phyloP scores from a whole-genome alignment of 2,329 filamentous ascomycete genomes.

The Didymella pomorum region DNA sequence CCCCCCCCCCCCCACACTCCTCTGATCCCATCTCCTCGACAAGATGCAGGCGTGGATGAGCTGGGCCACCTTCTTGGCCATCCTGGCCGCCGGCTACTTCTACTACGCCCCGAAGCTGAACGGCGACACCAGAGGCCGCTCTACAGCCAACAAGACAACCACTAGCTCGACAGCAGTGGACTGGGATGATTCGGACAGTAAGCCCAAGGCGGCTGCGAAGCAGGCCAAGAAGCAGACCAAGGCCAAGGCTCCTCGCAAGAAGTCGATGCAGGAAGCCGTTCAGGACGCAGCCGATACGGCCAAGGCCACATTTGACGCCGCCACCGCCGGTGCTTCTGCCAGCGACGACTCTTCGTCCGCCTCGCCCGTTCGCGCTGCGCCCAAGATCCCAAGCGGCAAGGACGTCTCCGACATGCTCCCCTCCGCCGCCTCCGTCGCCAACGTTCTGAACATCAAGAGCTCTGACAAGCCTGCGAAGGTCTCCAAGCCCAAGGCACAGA shows the following conservation, averaged over 20 bases:
- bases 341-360: constrained; percentile 75
- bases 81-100: constrained; percentile 38
- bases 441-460: constrained; percentile 80
- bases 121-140: constrained; percentile 38
- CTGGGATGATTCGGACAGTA: constrained; percentile 41
- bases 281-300: constrained; percentile 47
- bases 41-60: constrained; percentile 47
- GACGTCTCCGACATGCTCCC: constrained; percentile 95
- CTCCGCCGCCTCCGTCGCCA: constrained; percentile 70
- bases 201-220: constrained; percentile 38
- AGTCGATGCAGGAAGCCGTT: constrained; percentile 46
- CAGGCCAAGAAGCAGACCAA: constrained; percentile 37
- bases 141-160: constrained; percentile 35
- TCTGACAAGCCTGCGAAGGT: constrained; percentile 65
- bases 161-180: constrained; percentile 33
- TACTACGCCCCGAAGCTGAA: constrained; percentile 42
- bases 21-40: constrained; percentile 6
- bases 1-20: too few relatives aligned
- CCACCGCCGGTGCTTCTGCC: constrained; percentile 77
- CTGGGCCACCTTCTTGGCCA: constrained; percentile 45
- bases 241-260: constrained; percentile 47
- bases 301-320: constrained; percentile 40
- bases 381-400: constrained; percentile 63
- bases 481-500: constrained; percentile 69
- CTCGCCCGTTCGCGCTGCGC: constrained; percentile 65